phyloP scores from a whole-genome alignment of 2,329 filamentous ascomycete species.

The Myriangium duriaei region DNA sequence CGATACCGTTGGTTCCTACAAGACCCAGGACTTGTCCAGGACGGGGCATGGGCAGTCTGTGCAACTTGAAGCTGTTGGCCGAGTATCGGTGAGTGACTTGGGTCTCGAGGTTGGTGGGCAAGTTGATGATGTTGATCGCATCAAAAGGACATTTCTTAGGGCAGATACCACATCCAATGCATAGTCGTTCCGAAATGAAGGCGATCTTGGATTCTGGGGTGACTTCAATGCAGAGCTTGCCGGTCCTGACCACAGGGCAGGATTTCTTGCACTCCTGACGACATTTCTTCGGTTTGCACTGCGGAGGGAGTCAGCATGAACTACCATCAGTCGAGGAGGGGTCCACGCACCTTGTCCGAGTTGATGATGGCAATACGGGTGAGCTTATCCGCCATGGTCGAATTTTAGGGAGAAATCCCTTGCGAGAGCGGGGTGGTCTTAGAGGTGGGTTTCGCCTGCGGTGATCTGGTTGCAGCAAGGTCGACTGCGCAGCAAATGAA shows the following conservation, averaged over 20 bases:
- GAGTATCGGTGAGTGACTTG: constrained; percentile 98
- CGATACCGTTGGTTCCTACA: constrained; percentile 98
- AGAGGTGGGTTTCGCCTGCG: too few species aligned
- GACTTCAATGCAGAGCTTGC: constrained; percentile 97
- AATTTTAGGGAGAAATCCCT: too few species aligned
- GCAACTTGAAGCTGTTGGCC: constrained; percentile 98
- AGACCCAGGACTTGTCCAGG: constrained; percentile 92
- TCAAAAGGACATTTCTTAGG: constrained; percentile 98
- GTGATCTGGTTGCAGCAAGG: too few species aligned
- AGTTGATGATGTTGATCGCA: constrained; percentile 99
- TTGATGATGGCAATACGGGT: constrained; percentile 99
- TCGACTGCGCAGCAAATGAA: too few species aligned
- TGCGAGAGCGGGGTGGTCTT: too few species aligned
- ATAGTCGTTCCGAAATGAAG: constrained; percentile 92
- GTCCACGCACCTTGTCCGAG: constrained; percentile 68
- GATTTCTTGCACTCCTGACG: constrained; percentile 99
- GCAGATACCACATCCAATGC: constrained; percentile 98
- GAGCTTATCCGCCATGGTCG: constrained; percentile 79
- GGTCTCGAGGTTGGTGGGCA: constrained; percentile 97
- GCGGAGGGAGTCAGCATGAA: constrained; percentile 14
- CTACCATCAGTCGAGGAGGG: constrained; percentile 12
- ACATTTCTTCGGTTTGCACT: constrained; percentile 97
- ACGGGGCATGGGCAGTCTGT: constrained; percentile 88
- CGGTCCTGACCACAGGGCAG: constrained; percentile 91
- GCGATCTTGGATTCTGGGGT: constrained; percentile 78